Percentiles rank a stretch among this genome's conserved stretches.
These are phyloP conservation scores for Halteria grandinella DNA, from an alignment of 73 alveolate species.

Conservation along the genomic window DNA sequence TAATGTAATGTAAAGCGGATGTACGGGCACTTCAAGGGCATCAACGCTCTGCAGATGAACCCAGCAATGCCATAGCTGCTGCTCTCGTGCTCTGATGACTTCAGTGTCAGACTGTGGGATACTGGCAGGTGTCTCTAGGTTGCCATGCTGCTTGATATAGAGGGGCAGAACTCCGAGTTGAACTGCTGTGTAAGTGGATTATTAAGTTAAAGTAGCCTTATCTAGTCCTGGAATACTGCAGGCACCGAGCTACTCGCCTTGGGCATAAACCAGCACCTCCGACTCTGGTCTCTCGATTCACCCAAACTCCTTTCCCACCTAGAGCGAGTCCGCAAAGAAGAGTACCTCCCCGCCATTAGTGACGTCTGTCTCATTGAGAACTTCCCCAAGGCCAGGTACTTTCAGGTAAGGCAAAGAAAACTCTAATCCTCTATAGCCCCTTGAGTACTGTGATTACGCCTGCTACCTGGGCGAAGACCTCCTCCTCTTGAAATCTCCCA, in stretches of 20 bases:
- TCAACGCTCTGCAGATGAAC: not conserved
- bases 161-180: constrained; percentile 5
- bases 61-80: not conserved
- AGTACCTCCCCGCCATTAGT: not conserved
- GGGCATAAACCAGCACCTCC: constrained; percentile 29
- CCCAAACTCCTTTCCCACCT: not conserved
- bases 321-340: not conserved
- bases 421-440: not conserved
- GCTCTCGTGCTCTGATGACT: constrained; percentile 36
- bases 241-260: not conserved
- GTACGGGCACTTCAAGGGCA: constrained; percentile 25
- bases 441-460: constrained; percentile 42
- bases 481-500: constrained; percentile 13
- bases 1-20: not conserved
- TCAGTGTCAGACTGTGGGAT: constrained; percentile 39
- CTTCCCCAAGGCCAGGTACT: not conserved
- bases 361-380: not conserved
- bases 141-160: constrained; percentile 4
- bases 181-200: not conserved
- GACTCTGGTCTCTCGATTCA: constrained; percentile 20
- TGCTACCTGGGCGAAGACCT: constrained; percentile 27
- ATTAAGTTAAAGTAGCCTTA: too few species aligned
- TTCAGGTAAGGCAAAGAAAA: constrained; percentile 1
- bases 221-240: constrained; percentile 13
- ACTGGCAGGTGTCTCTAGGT: not conserved